Evolutionary conservation across 2,329 filamentous ascomycete species (phyloP).

Genomic region (Tolypocladium paradoxum): DNA sequence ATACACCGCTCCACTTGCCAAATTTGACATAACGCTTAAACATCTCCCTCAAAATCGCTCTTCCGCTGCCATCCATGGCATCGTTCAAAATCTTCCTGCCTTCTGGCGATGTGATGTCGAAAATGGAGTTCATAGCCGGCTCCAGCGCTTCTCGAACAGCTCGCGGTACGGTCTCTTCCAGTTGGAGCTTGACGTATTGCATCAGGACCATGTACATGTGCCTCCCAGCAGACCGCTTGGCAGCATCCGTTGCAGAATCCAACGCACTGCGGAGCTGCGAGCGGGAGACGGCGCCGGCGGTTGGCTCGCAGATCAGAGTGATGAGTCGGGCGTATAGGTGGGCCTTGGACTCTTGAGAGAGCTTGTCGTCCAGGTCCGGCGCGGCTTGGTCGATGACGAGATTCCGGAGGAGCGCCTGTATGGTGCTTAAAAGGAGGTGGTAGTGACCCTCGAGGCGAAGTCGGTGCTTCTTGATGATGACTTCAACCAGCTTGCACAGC

Average conservation of each 20-base stretch:
- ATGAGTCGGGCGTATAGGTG: slow-evolving; percentile 43
- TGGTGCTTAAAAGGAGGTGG: slow-evolving; percentile 42
- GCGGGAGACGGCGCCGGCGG: slow-evolving; percentile 42
- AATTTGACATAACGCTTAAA: slow-evolving; percentile 50
- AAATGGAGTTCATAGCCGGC: slow-evolving; percentile 46
- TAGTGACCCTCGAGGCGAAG: slow-evolving; percentile 52
- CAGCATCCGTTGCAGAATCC: slow-evolving; percentile 49
- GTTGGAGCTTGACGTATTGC: slow-evolving; percentile 49
- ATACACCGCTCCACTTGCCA: slow-evolving; percentile 53
- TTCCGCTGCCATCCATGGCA: slow-evolving; percentile 45
- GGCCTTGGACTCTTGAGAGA: slow-evolving; percentile 32
- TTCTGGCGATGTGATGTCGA: slow-evolving; percentile 46
- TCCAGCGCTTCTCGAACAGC: slow-evolving; percentile 44
- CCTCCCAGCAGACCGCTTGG: slow-evolving; percentile 49
- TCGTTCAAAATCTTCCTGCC: slow-evolving; percentile 47
- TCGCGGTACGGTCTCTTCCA: slow-evolving; percentile 41
- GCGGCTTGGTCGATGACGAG: slow-evolving; percentile 30
- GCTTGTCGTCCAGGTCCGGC: slow-evolving; percentile 8
- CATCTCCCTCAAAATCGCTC: slow-evolving; percentile 47
- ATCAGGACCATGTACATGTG: slow-evolving; percentile 52
- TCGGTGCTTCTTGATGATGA: slow-evolving; percentile 48
- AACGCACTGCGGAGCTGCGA: slow-evolving; percentile 32
- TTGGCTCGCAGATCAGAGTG: slow-evolving; percentile 49
- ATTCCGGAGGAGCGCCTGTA: slow-evolving; percentile 45
- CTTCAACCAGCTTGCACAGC: slow-evolving; percentile 43